Evolutionary conservation across 2,329 filamentous ascomycete species (phyloP).

Genomic region (Botrytis squamosa): DNA sequence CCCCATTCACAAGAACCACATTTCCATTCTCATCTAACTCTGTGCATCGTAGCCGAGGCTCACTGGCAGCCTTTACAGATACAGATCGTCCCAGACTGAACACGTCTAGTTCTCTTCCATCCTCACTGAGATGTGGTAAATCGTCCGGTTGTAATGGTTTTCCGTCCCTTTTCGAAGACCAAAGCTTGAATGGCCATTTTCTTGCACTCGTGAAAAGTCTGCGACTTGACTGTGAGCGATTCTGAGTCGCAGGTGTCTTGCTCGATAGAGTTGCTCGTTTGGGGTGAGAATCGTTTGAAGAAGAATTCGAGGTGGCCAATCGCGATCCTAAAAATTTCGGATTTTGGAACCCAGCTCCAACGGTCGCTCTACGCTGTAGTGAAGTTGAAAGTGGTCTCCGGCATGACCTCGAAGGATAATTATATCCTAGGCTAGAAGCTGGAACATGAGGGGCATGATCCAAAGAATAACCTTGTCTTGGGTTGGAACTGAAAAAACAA

Average conservation of each 20-base stretch:
- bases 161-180: conserved; percentile 29
- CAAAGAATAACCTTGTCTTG: conserved; percentile 34
- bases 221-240: conserved; percentile 25
- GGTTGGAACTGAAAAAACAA: conserved; percentile 50
- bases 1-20: conserved; percentile 87
- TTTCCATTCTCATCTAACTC: conserved; percentile 92
- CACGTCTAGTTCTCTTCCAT: conserved; percentile 58
- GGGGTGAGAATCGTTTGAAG: conserved; percentile 8
- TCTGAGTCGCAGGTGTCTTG: conserved; percentile 21
- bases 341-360: conserved; percentile 33
- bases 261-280: conserved; percentile 15
- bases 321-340: conserved; percentile 35
- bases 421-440: conserved; percentile 15
- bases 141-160: conserved; percentile 54
- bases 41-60: conserved; percentile 85
- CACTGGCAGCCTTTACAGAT: conserved; percentile 74
- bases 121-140: conserved; percentile 54
- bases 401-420: conserved; percentile 23
- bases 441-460: conserved; percentile 29
- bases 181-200: conserved; percentile 34
- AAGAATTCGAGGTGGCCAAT: conserved; percentile 18
- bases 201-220: conserved; percentile 26
- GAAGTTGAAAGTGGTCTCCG: conserved; percentile 30
- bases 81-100: conserved; percentile 70
- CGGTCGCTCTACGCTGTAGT: conserved; percentile 24